Base-by-base conservation (phyloP, 345 rosid genomes). In the Conringia planisiliqua region DNA sequence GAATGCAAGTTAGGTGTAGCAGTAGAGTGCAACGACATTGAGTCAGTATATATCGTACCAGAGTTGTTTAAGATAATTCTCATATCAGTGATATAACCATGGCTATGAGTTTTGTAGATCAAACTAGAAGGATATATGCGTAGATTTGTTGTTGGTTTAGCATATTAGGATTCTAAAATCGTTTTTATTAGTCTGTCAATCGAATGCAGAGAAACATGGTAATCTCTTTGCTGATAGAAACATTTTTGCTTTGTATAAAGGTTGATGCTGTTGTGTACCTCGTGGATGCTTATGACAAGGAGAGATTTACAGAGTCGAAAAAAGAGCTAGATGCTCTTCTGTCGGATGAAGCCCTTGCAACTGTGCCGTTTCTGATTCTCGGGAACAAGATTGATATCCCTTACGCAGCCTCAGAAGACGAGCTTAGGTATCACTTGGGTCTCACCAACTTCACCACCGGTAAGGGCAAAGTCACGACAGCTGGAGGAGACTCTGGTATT, bases 201-300 rank as follows among this genome's bases (percentile, higher is more conserved):
- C 24, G 2, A 22, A 22, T 22, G 24, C 24, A 22, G 24, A 22
- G 24, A 22, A 22, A 22, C 24, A 22, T 22, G 24, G 1, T 22
- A 22, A 1, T 22, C 24, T 1, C 24, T 22, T 22, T 22, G 24
- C 1, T 22, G 24, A 22, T 22, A 22, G 24, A 22, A 22, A 22
- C 24, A 22, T 65, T 7, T 57, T 4, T 32, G 7, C 60, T 46
- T 1, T 7, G 5, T 9, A 10, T 74, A 65, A 44, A 88, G 92
- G 93, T 88, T 70, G 93, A 88, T 83, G 93, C 90, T 0, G 93
- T 86, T 70, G 89, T 88, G 39, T 88, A 88, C 78, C 83, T 88
- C 24, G 93, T 88, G 27, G 93, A 88, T 80, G 90, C 89, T 20
- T 79, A 83, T 39, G 93, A 88, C 79, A 85, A 82, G 64, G 93